A percentile compares a stretch with the other conserved stretches of the same genome.
Evolutionary conservation across 2,329 filamentous ascomycete species (phyloP).

Genomic region (Helicocarpus griseus): DNA sequence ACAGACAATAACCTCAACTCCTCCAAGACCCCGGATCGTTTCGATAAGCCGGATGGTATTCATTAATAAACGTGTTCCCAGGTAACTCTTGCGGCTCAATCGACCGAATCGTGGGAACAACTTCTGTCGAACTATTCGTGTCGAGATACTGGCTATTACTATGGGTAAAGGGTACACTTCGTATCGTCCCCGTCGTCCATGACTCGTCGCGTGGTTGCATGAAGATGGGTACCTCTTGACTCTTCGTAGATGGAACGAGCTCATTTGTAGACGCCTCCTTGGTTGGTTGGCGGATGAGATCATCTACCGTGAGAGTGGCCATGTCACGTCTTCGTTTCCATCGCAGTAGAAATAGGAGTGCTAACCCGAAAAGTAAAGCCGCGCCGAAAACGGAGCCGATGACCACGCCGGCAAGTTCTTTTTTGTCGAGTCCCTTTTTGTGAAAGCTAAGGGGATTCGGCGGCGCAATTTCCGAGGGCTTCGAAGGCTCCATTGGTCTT

Average conservation of each 20-base stretch:
- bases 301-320: not conserved
- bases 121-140: not conserved
- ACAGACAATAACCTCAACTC: not conserved
- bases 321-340: not conserved
- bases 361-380: constrained; percentile 7
- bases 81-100: constrained; percentile 8
- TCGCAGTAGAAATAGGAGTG: not conserved
- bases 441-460: too few relatives aligned
- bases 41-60: constrained; percentile 11
- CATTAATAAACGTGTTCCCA: constrained; percentile 11
- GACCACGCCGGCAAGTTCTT: constrained; percentile 18
- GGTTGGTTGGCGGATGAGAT: not conserved
- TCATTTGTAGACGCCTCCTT: not conserved
- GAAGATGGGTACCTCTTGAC: not conserved
- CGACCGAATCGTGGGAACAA: not conserved
- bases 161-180: not conserved
- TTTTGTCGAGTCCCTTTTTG: constrained; percentile 10
- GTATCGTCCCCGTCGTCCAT: not conserved
- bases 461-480: not conserved
- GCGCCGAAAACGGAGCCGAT: constrained; percentile 10
- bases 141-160: not conserved
- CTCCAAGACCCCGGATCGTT: not conserved
- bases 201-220: not conserved
- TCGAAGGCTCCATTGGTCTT: not conserved
- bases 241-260: not conserved